Percentiles rank a stretch among this genome's conserved stretches.
Conservation (phyloP, 345 rosid genomes). For the Corchorus olitorius region DNA sequence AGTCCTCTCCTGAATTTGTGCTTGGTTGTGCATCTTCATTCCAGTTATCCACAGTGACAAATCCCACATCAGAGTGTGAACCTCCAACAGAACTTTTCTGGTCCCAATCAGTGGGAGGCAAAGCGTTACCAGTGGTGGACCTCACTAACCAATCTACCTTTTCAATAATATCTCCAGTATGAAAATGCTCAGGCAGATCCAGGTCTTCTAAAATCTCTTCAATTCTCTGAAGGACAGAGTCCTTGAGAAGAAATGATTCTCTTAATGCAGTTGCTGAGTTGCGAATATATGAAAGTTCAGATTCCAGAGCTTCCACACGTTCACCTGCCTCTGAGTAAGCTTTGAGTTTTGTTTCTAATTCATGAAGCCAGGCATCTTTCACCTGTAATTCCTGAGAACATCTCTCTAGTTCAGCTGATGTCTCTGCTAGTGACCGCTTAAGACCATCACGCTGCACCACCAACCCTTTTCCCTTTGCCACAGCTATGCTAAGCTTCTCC, state of each 20-base stretch:
- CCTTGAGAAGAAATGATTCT: slow-evolving; percentile 95
- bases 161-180: slow-evolving; percentile 81
- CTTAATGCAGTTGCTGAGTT: slow-evolving; percentile 92
- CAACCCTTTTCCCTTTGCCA: slow-evolving; percentile 93
- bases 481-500: slow-evolving; percentile 97
- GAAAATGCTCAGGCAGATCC: slow-evolving; percentile 90
- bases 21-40: slow-evolving; percentile 67
- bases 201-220: slow-evolving; percentile 94
- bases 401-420: slow-evolving; percentile 72
- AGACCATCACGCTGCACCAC: slow-evolving; percentile 80
- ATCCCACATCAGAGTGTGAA: slow-evolving; percentile 60
- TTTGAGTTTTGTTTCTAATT: slow-evolving; percentile 74
- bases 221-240: slow-evolving; percentile 87
- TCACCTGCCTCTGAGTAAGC: slow-evolving; percentile 84
- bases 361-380: slow-evolving; percentile 70
- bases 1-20: slow-evolving; percentile 63
- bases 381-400: slow-evolving; percentile 69
- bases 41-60: slow-evolving; percentile 69
- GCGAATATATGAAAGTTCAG: slow-evolving; percentile 98
- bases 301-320: slow-evolving; percentile 90
- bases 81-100: slow-evolving; percentile 72
- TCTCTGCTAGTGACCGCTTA: slow-evolving; percentile 73
- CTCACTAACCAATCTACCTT: slow-evolving; percentile 95
- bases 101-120: slow-evolving; percentile 69
- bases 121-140: slow-evolving; percentile 58